A percentile compares a stretch with the other conserved stretches of the same genome.
phyloP scores from a whole-genome alignment of 768 basidiomycete species.

The Cubamyces lactineus region DNA sequence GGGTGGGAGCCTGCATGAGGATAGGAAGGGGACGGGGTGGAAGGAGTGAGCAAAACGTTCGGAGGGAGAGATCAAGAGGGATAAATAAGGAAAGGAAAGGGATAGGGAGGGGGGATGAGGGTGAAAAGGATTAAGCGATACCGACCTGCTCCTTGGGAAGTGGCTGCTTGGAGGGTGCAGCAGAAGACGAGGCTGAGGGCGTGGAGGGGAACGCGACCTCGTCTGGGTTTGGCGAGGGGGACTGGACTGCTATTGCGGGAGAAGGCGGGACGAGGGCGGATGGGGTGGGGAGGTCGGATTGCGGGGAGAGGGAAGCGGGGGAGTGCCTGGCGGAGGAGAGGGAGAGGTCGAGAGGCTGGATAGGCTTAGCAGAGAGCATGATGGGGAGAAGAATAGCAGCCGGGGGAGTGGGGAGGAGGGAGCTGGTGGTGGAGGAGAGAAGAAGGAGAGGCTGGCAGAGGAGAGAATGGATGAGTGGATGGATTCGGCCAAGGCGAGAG shows the following conservation, averaged over 20 bases:
- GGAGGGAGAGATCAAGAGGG: slow-evolving; percentile 5
- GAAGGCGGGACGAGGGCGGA: slow-evolving; percentile 25
- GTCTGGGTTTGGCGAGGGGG: slow-evolving; percentile 18
- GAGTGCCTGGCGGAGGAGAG: slow-evolving; percentile 21
- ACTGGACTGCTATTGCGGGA: slow-evolving; percentile 22
- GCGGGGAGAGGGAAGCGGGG: slow-evolving; percentile 17
- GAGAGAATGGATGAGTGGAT: slow-evolving; percentile 11
- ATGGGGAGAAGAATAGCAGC: slow-evolving; percentile 13
- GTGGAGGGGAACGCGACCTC: slow-evolving; percentile 20
- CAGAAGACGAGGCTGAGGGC: slow-evolving; percentile 8
- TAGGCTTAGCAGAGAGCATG: slow-evolving; percentile 45
- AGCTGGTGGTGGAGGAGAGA: slow-evolving; percentile 19
- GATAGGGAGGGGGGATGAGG: not conserved
- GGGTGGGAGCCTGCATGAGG: slow-evolving; percentile 28
- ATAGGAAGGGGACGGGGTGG: slow-evolving; percentile 7
- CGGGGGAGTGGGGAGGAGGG: slow-evolving; percentile 6
- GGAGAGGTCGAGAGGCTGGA: slow-evolving; percentile 35
- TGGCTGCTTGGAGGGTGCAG: slow-evolving; percentile 8
- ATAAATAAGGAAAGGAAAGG: slow-evolving; percentile 1
- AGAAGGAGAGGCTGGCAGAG: slow-evolving; percentile 13
- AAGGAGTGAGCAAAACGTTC: slow-evolving; percentile 15
- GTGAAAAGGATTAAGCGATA: slow-evolving; percentile 19
- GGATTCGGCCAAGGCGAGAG: slow-evolving; percentile 9
- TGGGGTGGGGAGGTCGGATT: slow-evolving; percentile 1
- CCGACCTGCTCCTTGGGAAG: slow-evolving; percentile 34